Conservation (phyloP, 2,329 filamentous ascomycete genomes). For the Aspergillus pseudotamarii region DNA sequence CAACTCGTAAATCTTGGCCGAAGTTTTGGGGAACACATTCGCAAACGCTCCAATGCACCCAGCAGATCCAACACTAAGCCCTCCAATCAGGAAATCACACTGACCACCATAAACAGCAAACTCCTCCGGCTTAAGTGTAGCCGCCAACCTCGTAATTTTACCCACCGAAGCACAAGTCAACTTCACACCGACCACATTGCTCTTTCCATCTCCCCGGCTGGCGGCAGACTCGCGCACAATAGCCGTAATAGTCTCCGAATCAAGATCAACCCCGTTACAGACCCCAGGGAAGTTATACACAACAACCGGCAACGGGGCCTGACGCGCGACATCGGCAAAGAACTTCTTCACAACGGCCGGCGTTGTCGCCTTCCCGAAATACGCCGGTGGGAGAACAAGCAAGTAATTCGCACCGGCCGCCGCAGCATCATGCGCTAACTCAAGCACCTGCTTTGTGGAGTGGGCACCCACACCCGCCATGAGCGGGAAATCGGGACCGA, state of each 20-base stretch:
- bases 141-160: conserved; percentile 61
- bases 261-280: conserved; percentile 69
- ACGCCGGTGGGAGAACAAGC: conserved; percentile 64
- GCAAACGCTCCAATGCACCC: conserved; percentile 62
- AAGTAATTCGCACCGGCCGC: conserved; percentile 64
- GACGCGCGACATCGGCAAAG: conserved; percentile 59
- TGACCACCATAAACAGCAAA: conserved; percentile 75
- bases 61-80: conserved; percentile 54
- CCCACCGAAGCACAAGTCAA: conserved; percentile 66
- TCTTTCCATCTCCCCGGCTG: conserved; percentile 36
- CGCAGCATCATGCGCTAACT: conserved; percentile 61
- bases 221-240: conserved; percentile 52
- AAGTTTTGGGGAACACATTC: conserved; percentile 59
- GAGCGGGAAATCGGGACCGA: conserved; percentile 58
- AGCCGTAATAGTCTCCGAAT: conserved; percentile 62
- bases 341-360: conserved; percentile 61
- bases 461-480: conserved; percentile 68
- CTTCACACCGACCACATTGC: conserved; percentile 66
- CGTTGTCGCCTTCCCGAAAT: conserved; percentile 66
- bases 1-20: conserved; percentile 63
- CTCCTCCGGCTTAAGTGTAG: conserved; percentile 53
- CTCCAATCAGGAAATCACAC: conserved; percentile 67
- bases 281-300: conserved; percentile 72
- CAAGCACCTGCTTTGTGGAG: conserved; percentile 65
- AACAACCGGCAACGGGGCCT: conserved; percentile 59